phyloP scores from a whole-genome alignment of 257 asterid species.

The Solanum ossicruentum region DNA sequence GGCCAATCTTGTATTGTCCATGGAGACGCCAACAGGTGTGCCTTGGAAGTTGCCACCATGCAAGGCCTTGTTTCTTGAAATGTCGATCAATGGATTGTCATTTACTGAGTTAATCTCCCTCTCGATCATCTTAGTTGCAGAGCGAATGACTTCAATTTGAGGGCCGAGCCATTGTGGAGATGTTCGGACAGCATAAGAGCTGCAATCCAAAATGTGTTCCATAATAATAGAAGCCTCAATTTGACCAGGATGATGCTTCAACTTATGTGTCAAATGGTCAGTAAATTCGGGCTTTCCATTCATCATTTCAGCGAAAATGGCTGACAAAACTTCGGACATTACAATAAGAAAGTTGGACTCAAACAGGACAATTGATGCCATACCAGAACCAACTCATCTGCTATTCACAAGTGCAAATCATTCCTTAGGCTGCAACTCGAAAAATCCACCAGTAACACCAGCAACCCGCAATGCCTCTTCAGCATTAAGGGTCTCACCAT shows the following conservation, averaged over 20 bases:
- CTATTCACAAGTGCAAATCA: constrained; percentile 45
- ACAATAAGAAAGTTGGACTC: constrained; percentile 26
- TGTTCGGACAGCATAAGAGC: constrained; percentile 32
- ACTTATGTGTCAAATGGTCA: constrained; percentile 35
- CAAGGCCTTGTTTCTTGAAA: constrained; percentile 37
- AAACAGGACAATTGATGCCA: constrained; percentile 36
- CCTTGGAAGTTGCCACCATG: constrained; percentile 51
- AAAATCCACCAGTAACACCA: constrained; percentile 18
- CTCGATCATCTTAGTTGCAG: constrained; percentile 42
- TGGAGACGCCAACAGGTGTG: constrained; percentile 39
- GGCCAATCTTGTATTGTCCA: constrained; percentile 42
- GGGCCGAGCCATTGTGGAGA: constrained; percentile 52
- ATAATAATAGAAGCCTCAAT: constrained; percentile 45
- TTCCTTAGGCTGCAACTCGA: constrained; percentile 42
- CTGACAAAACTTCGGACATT: constrained; percentile 30
- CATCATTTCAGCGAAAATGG: constrained; percentile 45
- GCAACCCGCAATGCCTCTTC: constrained; percentile 30
- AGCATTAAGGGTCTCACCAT: constrained; percentile 25
- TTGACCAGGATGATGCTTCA: constrained; percentile 45
- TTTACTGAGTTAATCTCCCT: constrained; percentile 47
- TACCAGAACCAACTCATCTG: constrained; percentile 39
- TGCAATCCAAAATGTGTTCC: constrained; percentile 40
- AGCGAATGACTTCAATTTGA: constrained; percentile 34
- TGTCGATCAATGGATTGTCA: constrained; percentile 40
- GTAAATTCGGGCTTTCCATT: constrained; percentile 42